Evolutionary conservation across 2,329 filamentous ascomycete genomes (phyloP), one percentile per base, ranked within the genome.

Genomic region (Trichoderma hamatum): DNA sequence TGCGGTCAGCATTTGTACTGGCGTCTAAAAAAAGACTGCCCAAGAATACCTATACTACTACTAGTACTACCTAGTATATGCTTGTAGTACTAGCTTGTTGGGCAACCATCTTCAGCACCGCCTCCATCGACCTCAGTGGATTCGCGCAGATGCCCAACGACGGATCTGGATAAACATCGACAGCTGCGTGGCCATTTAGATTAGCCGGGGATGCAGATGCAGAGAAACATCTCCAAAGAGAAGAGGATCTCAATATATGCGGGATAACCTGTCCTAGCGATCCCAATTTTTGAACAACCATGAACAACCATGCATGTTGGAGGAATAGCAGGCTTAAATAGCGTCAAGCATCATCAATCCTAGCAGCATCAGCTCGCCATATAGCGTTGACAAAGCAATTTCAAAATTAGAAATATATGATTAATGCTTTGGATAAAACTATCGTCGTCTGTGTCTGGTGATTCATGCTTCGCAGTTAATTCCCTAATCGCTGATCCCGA

Each of bases 1-100:
- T 64, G 63, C 52, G 19, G 63, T 66, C 63, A 66, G 63, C 63
- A 66, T 58, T 46, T n/a, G 39, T 36, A 66, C 51, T 4, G 14
- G 52, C 51, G 32, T 51, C 64, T 59, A 59, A 67, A 67, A 67
- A 59, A 59, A 67, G 64, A 58, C 9, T 21, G 28, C 46, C 46
- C 24, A 49, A 49, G 39, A 43, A 43, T 43, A 43, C 19, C n/a
- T n/a, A n/a, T n/a, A n/a, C n/a, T n/a, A n/a, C n/a, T n/a, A n/a
- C n/a, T n/a, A n/a, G n/a, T n/a, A n/a, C n/a, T n/a, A n/a, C n/a
- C n/a, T n/a, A n/a, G n/a, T n/a, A 43, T 43, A 43, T 43, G 39
- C 39, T 43, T 43, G 39, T 43, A n/a, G 6, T 11, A 49, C 49
- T 9, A 21, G 32, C 61, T 14, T 32, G 61, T 64, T 64, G 34